phyloP scores from a whole-genome alignment of 2,329 filamentous ascomycete genomes.

The Furcasterigmium furcatum region DNA sequence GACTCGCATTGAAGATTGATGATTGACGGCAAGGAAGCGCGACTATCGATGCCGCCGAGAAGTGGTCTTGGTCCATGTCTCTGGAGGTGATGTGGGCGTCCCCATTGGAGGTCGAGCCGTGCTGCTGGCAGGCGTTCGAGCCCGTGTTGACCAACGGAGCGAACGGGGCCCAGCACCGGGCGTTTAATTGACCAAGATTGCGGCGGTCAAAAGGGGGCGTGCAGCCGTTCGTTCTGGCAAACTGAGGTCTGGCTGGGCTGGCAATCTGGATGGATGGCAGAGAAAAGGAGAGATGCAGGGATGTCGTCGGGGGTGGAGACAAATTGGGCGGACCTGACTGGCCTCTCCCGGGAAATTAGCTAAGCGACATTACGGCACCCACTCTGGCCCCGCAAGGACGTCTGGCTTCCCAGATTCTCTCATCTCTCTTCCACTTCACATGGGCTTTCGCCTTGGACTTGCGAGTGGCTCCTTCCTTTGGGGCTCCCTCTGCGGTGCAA shows the following conservation, averaged over 20 bases:
- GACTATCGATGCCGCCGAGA: not conserved
- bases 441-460: too few species aligned
- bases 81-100: not conserved
- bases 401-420: not conserved
- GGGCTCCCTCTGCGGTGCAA: too few species aligned
- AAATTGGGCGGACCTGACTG: not conserved
- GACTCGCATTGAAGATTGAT: too few species aligned
- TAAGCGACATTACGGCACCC: conserved; percentile 15
- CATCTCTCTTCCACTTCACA: not conserved
- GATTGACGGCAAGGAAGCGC: too few species aligned
- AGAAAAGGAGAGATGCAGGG: conserved; percentile 2
- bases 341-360: conserved; percentile 13
- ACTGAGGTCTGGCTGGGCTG: too few species aligned
- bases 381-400: conserved; percentile 5
- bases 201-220: not conserved
- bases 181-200: conserved; percentile 5
- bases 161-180: not conserved
- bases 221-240: too few species aligned
- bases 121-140: too few species aligned
- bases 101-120: too few species aligned
- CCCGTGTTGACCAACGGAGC: too few species aligned
- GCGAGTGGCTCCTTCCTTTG: too few species aligned
- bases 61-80: not conserved
- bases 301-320: not conserved
- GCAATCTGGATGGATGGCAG: not conserved